These are phyloP conservation scores for Fusarium tjaetaba DNA, from an alignment of 2,329 filamentous ascomycete species.

Conservation along the genomic window DNA sequence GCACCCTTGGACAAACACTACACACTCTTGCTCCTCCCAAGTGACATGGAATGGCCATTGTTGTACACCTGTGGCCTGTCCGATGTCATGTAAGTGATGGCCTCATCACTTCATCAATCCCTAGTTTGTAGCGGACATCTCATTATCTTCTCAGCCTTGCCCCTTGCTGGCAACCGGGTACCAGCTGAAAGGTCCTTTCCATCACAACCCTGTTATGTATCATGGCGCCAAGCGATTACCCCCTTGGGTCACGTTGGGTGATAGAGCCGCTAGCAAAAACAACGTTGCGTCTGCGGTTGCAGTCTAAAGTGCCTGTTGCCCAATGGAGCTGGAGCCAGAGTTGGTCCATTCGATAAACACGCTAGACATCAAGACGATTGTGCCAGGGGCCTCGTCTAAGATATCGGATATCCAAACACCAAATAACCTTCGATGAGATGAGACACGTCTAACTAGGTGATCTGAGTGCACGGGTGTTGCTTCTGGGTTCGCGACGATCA, in stretches of 20 bases:
- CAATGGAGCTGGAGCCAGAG: constrained; percentile 21
- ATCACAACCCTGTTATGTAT: constrained; percentile 7
- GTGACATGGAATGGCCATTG: not conserved
- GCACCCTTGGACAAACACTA: not conserved
- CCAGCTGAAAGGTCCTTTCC: constrained; percentile 19
- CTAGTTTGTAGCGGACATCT: not conserved
- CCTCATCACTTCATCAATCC: constrained; percentile 8
- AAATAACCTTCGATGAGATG: not conserved
- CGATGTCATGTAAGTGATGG: not conserved
- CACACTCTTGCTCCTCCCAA: not conserved
- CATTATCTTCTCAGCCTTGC: constrained; percentile 1
- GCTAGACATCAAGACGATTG: constrained; percentile 15
- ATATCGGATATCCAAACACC: not conserved
- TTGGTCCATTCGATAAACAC: not conserved
- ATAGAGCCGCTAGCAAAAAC: constrained; percentile 32
- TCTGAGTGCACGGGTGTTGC: not conserved
- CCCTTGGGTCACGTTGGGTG: constrained; percentile 10
- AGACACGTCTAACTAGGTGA: constrained; percentile 9
- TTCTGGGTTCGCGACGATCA: constrained; percentile 16
- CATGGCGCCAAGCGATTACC: constrained; percentile 17
- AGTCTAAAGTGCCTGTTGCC: constrained; percentile 4
- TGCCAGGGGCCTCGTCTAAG: constrained; percentile 9
- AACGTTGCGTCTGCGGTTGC: constrained; percentile 33
- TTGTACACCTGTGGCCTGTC: not conserved
- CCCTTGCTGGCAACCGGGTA: not conserved